Base-by-base conservation (phyloP, 164 flowering plant species). In the Taxillus chinensis region DNA sequence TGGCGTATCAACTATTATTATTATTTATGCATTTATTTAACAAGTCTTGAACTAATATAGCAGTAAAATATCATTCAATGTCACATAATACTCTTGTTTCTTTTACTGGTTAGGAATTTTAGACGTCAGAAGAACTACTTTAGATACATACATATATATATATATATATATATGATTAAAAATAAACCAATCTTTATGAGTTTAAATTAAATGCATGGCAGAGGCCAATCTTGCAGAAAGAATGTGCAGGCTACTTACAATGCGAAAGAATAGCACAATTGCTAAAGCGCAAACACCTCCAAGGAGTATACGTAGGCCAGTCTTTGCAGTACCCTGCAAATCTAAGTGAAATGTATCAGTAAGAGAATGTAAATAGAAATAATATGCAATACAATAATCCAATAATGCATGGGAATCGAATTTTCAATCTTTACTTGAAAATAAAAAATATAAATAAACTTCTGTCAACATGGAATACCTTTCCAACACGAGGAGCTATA, bases 401-500 rank as follows among this genome's bases (percentile, higher is more conserved):
- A 27, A 27, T 27, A 27, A 27, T 27, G 27, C 27, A 27, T 27
- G 27, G 27, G 27, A 27, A 27, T 27, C 2, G 27, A 2, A 27
- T 27, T 27, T 27, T 27, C 27, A 27, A 27, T 27, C 2, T 27
- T 27, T 27, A 27, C 27, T 27, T 27, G 27, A 27, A 27, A 27
- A 27, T 27, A 27, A 27, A 27, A 27, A 27, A 27, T 27, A 27
- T 27, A 27, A 27, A 27, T 27, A 27, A 27, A 27, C 27, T 27
- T 27, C 27, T 27, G 27, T 27, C 27, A 46, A 53, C 75, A 62
- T 27, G 27, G 27, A 27, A 27, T 77, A 92, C 98, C 93, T 89
- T 83, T 62, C 98, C 96, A 69, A 92, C 95, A 68, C 82, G 96
- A 61, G 98, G 98, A 71, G 95, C 98, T 71, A 92, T 86, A 17